A percentile compares a stretch with the other conserved stretches of the same genome.
Conservation (phyloP, 129 eudicot species). For the Glebionis coronaria region DNA sequence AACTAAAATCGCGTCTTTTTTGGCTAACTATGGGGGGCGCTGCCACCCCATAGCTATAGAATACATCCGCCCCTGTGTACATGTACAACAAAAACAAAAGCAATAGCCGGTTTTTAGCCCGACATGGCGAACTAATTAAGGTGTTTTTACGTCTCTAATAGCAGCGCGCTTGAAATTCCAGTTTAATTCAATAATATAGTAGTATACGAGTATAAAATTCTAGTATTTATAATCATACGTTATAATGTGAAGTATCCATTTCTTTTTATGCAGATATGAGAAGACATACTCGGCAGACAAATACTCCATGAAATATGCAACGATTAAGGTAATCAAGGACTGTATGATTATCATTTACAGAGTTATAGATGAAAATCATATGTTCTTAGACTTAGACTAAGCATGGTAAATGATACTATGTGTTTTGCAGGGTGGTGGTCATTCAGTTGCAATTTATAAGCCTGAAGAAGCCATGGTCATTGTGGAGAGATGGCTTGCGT, state of each 20-base stretch:
- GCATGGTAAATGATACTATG: neutral
- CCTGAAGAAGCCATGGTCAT: constrained; percentile 30
- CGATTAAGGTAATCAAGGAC: constrained; percentile 32
- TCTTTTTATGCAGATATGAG: constrained; percentile 6
- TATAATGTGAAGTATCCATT: neutral
- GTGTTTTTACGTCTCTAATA: neutral
- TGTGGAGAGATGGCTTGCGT: constrained; percentile 29
- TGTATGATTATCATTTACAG: too few species aligned
- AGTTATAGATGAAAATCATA: too few species aligned
- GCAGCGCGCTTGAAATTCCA: neutral
- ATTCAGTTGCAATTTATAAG: constrained; percentile 27
- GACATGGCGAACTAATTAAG: too few species aligned
- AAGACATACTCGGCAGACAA: constrained; percentile 29
- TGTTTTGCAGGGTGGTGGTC: constrained; percentile 33
- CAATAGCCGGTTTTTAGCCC: too few species aligned
- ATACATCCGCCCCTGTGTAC: too few species aligned
- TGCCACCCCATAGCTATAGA: too few species aligned
- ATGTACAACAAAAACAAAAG: too few species aligned
- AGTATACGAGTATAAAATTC: neutral
- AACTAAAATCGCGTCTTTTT: too few species aligned
- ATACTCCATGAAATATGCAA: constrained; percentile 34
- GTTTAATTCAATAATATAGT: neutral
- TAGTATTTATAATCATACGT: too few species aligned
- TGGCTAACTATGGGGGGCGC: too few species aligned
- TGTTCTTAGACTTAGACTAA: neutral